Evolutionary conservation across 1,139 yeast species (phyloP).

Genomic region (Barnettozyma hawaiiensis): DNA sequence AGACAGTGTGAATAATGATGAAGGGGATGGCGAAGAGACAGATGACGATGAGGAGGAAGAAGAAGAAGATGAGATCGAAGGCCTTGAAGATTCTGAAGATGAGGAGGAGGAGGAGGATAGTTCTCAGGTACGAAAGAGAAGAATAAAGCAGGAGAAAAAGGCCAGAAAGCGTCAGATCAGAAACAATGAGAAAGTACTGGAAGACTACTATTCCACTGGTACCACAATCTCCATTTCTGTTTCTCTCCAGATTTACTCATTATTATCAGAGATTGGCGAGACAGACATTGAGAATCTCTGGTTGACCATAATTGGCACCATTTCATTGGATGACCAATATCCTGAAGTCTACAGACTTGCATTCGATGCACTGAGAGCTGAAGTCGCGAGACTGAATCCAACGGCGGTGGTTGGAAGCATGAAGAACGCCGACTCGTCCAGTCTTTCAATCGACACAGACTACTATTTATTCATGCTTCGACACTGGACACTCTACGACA

Average conservation of each 20-base stretch:
- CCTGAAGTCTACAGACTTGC: slow-evolving; percentile 73
- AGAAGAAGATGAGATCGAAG: slow-evolving; percentile 27
- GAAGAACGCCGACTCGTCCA: slow-evolving; percentile 57
- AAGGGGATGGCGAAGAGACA: slow-evolving; percentile 27
- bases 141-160: slow-evolving; percentile 32
- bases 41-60: slow-evolving; percentile 30
- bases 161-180: slow-evolving; percentile 32
- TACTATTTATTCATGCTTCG: slow-evolving; percentile 81
- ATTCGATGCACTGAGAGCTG: slow-evolving; percentile 74
- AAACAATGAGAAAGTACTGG: slow-evolving; percentile 51
- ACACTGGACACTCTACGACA: slow-evolving; percentile 90
- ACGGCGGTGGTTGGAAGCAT: slow-evolving; percentile 29
- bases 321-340: slow-evolving; percentile 68
- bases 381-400: slow-evolving; percentile 66
- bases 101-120: slow-evolving; percentile 32
- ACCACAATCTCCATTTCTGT: slow-evolving; percentile 71
- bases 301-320: slow-evolving; percentile 85
- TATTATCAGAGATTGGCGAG: slow-evolving; percentile 75
- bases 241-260: slow-evolving; percentile 73
- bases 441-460: slow-evolving; percentile 70
- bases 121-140: slow-evolving; percentile 30
- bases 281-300: slow-evolving; percentile 68
- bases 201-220: slow-evolving; percentile 76
- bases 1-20: slow-evolving; percentile 27
- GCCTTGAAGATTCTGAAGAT: slow-evolving; percentile 32